Conservation (phyloP, 495 filamentous ascomycete species). For the Penicillium arizonense region DNA sequence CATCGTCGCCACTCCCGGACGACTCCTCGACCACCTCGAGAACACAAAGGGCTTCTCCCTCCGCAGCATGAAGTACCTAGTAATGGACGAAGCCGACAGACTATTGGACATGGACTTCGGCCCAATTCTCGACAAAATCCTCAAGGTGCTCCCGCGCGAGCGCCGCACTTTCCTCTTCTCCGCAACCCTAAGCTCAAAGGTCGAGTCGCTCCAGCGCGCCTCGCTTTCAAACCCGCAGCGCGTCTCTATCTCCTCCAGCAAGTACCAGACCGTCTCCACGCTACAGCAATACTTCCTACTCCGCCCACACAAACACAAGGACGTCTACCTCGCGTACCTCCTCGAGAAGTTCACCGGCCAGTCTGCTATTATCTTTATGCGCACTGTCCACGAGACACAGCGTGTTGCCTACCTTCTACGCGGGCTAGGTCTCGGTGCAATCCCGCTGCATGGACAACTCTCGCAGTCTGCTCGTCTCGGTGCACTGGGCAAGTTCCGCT, state of each 20-base stretch:
- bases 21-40: slow-evolving; percentile 89
- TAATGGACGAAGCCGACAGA: slow-evolving; percentile 93
- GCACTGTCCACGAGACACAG: slow-evolving; percentile 92
- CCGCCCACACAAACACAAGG: slow-evolving; percentile 87
- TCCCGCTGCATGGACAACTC: slow-evolving; percentile 89
- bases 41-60: slow-evolving; percentile 95
- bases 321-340: slow-evolving; percentile 82
- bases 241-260: slow-evolving; percentile 71
- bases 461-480: slow-evolving; percentile 81
- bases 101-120: slow-evolving; percentile 95
- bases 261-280: slow-evolving; percentile 86
- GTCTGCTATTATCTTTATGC: slow-evolving; percentile 81
- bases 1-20: slow-evolving; percentile 80
- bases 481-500: slow-evolving; percentile 82
- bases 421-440: slow-evolving; percentile 75
- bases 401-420: slow-evolving; percentile 79
- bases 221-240: slow-evolving; percentile 75
- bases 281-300: slow-evolving; percentile 81
- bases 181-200: slow-evolving; percentile 88
- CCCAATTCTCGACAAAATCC: slow-evolving; percentile 85
- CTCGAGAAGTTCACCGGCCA: slow-evolving; percentile 84
- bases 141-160: slow-evolving; percentile 83
- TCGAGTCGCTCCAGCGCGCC: slow-evolving; percentile 87
- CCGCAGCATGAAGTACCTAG: slow-evolving; percentile 74
- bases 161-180: slow-evolving; percentile 85